Evolutionary conservation across 2,329 filamentous ascomycete genomes (phyloP), one percentile per base, ranked within the genome.

Genomic region (Diaporthe sp.): DNA sequence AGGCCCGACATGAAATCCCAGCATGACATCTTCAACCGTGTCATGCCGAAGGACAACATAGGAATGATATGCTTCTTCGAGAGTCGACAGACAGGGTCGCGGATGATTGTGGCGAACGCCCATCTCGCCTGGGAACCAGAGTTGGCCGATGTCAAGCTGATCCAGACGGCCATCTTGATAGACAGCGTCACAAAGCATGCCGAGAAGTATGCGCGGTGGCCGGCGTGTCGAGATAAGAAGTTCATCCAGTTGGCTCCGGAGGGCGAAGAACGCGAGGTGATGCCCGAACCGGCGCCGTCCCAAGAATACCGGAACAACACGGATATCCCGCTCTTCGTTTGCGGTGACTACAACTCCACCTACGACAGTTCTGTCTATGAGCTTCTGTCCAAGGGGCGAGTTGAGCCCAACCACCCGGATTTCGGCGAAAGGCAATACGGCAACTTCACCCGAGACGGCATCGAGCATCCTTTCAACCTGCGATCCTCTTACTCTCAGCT

Each of bases 1-100:
- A 90, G 97, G 78, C 95, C 96, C 3, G 97, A 98, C 83, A 98
- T 98, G 92, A 98, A 98, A 86, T 95, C 96, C 74, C 95, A 98
- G 81, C 95, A 98, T 82, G 97, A 99, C 81, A 96, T 98, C 75
- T 98, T 98, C 89, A 99, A 99, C 84, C 94, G 97, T 39, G 94
- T 99, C 76, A 98, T 98, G 97, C 96, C 96, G 77, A 95, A 97
- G 85, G 97, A 99, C 88, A 96, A 98, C 83, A 98, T 99, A 84
- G 97, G 94, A 22, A 93, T 98, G 65, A 91, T 98, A 65, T 92
- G 94, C 74, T 98, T 98, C 87, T 91, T 99, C 77, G 97, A 99
- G 85, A 98, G 98, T 81, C 92, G 96, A 51, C 87, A 91, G 76
- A 98, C 96, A 0, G 97, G 97, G n/a, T 93, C 95, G 20, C 93